A percentile compares a stretch with the other conserved stretches of the same genome.
Conservation (phyloP, 2,329 filamentous ascomycete genomes). For the Colletotrichum salicis region DNA sequence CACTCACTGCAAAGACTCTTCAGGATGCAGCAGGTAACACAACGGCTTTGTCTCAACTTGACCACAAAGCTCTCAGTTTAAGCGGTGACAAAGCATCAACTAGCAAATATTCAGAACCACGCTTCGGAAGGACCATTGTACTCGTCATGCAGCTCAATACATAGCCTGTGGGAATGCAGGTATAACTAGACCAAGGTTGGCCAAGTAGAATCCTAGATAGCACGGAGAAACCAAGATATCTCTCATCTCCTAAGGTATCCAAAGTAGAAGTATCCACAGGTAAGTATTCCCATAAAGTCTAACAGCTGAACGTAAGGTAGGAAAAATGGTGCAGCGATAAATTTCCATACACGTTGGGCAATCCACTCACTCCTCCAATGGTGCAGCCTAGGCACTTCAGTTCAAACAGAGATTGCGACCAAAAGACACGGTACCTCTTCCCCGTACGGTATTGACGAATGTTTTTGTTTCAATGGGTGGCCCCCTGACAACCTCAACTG, state of each 20-base stretch:
- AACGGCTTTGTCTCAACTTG: background rate
- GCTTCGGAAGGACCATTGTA: background rate
- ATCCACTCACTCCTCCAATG: background rate
- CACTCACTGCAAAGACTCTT: too few relatives aligned
- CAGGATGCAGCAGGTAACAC: background rate
- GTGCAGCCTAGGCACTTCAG: background rate
- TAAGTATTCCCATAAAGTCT: background rate
- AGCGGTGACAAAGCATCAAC: background rate
- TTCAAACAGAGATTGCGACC: background rate
- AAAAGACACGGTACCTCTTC: background rate
- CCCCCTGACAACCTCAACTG: background rate
- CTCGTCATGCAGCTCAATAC: background rate
- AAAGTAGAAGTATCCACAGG: background rate
- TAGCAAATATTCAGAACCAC: background rate
- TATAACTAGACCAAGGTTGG: background rate
- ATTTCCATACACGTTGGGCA: background rate
- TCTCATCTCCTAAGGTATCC: too few relatives aligned
- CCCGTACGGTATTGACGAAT: accelerated
- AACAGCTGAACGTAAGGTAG: background rate
- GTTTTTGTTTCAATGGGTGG: background rate
- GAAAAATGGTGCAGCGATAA: background rate
- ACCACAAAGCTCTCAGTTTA: background rate
- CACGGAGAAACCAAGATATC: background rate
- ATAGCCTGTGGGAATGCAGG: background rate
- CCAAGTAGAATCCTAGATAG: background rate